Conservation (phyloP, 768 basidiomycete genomes). For the Neoboletus magnificus region DNA sequence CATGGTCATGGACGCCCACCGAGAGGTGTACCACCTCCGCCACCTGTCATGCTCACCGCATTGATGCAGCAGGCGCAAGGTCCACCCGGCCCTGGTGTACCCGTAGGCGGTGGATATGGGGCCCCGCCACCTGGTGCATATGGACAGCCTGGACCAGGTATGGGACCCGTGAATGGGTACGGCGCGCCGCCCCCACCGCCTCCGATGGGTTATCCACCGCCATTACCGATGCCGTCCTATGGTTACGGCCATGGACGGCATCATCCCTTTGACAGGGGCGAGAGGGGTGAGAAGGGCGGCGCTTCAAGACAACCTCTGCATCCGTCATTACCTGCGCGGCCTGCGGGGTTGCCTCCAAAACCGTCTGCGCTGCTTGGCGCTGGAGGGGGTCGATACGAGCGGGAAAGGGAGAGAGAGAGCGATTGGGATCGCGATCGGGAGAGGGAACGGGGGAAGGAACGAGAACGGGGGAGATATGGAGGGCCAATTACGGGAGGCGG, state of each 20-base stretch:
- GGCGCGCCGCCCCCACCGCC: constrained; percentile 9
- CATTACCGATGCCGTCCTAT: constrained; percentile 11
- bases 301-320: constrained; percentile 8
- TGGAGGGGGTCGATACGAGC: constrained; percentile 18
- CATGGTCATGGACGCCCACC: constrained; percentile 31
- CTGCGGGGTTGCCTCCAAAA: constrained; percentile 19
- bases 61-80: constrained; percentile 28
- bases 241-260: constrained; percentile 8
- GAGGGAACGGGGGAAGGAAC: constrained; percentile 14
- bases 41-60: constrained; percentile 28
- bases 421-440: constrained; percentile 9
- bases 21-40: constrained; percentile 25
- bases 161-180: constrained; percentile 16
- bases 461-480: constrained; percentile 19
- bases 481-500: constrained; percentile 5
- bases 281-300: constrained; percentile 10
- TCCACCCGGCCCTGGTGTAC: constrained; percentile 6
- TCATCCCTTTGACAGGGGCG: constrained; percentile 13
- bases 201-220: constrained; percentile 18
- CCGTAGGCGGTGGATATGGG: constrained; percentile 14
- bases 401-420: constrained; percentile 12
- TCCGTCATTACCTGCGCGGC: constrained; percentile 20
- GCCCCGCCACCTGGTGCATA: constrained; percentile 12
- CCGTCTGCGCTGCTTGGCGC: constrained; percentile 13
- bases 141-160: constrained; percentile 9